These are phyloP conservation scores for Candida ipomoeae DNA, from an alignment of 805 yeast genomes.

Conservation along the genomic window DNA sequence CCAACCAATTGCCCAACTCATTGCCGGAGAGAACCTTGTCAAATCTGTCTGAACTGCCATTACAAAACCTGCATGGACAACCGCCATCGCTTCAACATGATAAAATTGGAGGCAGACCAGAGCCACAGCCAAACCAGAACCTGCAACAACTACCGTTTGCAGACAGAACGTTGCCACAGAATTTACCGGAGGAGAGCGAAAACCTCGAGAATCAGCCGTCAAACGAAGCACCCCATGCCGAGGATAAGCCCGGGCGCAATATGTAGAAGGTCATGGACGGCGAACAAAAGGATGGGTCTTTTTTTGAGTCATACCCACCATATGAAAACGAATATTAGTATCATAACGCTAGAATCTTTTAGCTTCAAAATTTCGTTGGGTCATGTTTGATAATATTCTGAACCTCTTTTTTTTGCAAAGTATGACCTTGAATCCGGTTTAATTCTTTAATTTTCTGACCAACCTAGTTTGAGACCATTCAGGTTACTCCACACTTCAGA, in stretches of 20 bases:
- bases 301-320: constrained; percentile 10
- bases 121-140: neutral
- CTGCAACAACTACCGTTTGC: constrained; percentile 1
- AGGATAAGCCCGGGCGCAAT: neutral
- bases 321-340: constrained; percentile 12
- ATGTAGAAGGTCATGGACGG: neutral
- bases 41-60: neutral
- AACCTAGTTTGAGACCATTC: no score
- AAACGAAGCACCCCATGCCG: neutral
- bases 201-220: neutral
- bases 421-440: no score
- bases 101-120: neutral
- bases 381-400: no score
- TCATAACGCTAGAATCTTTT: neutral
- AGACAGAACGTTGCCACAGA: neutral
- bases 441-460: no score
- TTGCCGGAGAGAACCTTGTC: neutral
- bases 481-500: no score
- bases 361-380: no score
- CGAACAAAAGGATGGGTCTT: constrained; percentile 3
- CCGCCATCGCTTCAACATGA: constrained; percentile 5
- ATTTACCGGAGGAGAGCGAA: neutral
- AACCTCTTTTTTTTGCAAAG: no score
- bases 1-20: neutral
- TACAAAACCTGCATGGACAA: constrained; percentile 3